Conservation (phyloP, 108 stramenopile genomes). For the Cyclotella atomus region DNA sequence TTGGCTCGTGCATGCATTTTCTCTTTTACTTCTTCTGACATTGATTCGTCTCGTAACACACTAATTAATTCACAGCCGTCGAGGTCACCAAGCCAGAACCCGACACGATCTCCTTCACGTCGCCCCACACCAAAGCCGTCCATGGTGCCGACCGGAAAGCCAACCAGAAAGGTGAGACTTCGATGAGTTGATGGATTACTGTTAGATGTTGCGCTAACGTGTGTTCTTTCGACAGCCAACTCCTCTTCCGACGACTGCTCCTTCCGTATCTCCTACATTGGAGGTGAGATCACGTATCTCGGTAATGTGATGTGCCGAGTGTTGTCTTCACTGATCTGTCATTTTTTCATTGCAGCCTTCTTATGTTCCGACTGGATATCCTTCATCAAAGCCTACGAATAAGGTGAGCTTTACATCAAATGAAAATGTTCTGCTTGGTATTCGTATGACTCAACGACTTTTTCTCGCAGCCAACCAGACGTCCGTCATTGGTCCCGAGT, state of each 20-base stretch:
- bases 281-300: background rate
- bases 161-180: background rate
- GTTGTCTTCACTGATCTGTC: too few relatives aligned
- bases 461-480: constrained; percentile 2
- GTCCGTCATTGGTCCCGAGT: background rate
- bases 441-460: too few relatives aligned
- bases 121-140: constrained; percentile 9
- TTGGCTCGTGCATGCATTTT: background rate
- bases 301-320: too few relatives aligned
- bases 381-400: too few relatives aligned
- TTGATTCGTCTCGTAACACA: too few relatives aligned
- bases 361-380: background rate
- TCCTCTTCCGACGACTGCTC: background rate
- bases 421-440: too few relatives aligned
- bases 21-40: background rate
- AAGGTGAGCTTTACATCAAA: too few relatives aligned
- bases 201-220: too few relatives aligned
- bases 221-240: background rate
- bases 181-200: background rate
- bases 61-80: too few relatives aligned
- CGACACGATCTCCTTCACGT: constrained; percentile 8
- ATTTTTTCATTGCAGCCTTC: background rate
- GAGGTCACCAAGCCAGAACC: background rate
- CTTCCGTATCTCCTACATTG: background rate
- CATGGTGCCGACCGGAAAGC: background rate